Evolutionary conservation across 352 stramenopile genomes (phyloP), one percentile per base, ranked within the genome.

Genomic region (Elongisporangium senticosum): DNA sequence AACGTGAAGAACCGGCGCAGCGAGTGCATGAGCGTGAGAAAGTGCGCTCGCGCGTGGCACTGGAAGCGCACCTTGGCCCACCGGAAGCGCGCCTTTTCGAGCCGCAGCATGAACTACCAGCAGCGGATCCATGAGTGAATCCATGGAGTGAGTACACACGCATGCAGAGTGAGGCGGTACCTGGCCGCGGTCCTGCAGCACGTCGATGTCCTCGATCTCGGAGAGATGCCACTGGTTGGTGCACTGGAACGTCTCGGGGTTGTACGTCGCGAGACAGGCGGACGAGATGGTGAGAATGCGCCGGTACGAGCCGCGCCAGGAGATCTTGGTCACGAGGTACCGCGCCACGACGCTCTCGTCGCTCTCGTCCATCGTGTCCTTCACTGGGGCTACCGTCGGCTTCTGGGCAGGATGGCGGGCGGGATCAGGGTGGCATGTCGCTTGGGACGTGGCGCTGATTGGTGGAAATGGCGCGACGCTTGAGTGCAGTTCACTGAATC

Each of bases 151-250:
- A 14, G 49, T 20, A 53, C 6, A 15, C 33, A n/a, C 24, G n/a
- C 49, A 8, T 19, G 50, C 20, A 21, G 7, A 43, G 11, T 21
- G 6, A 54, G 19, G 40, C 59, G 51, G 13, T 49, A 72, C 67
- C 51, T 79, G 75, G 55, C 86, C 69, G 0, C 63, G 64, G 47
- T 72, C 70, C 2, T 47, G 28, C 3, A 59, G 62, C 22, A 81
- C 49, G 55, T 88, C 75, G 11, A 87, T 68, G 48, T 68, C 67
- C 20, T 74, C 74, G 56, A 91, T 86, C 49, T 87, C 74, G 11
- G 59, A 67, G 53, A 89, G 74, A 15, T 84, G 72, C 81, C 81
- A 91, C 33, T 86, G 74, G 55, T 84, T 77, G 23, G 82, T 89
- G 72, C 82, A 89, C 51, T 72, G 61, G 56, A 84, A 89, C 50